Base-by-base conservation (phyloP, 495 filamentous ascomycete species). In the Xylaria castorea region DNA sequence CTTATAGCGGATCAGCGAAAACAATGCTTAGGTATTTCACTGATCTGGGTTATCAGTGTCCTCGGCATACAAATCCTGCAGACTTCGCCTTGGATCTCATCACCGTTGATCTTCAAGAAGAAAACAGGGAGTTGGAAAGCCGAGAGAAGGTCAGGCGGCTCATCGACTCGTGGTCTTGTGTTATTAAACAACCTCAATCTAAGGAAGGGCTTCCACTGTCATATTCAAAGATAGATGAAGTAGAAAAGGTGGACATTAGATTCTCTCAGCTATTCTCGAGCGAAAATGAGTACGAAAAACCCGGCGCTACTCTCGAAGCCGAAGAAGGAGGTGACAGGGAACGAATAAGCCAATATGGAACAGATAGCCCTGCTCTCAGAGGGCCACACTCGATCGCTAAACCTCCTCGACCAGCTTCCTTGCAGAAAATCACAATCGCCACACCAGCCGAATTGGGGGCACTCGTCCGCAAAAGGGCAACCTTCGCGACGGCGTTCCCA, bases 51-150 rank as follows among this genome's bases (percentile, higher is more conserved):
- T 87, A 89, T 71, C 75, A 87, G 14, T 93, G 92, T 76, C 90
- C 91, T 5, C 81, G 81, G 27, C 87, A 87, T 66, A 91, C 90
- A 22, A 94, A 93, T 70, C 91, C 92, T 3, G 91, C 92, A 3
- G 92, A 94, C 76, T 93, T 93, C 71, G 91, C 91, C 4, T 81
- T 94, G 16, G 92, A 94, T 78, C 82, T 93, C 8, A 92, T 94
- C 65, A 92, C 92, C 0, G 87, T 93, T 32, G 89, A 93, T 73
- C 83, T 93, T 0, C 91, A 92, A 75, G 86, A 89, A 60, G 86
- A 83, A 60, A 78, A 82, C 16, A 85, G 85, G 22, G 91, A 93
- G 77, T 83, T 78, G 8, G 80, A 86, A 16, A 92, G 86, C 46
- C 83, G 90, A 34, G 80, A 86, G 70, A 89, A 87, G 73, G 91